Percentiles rank a stretch among this genome's conserved stretches.
phyloP scores from a whole-genome alignment of 1,284 basidiomycete species.

The Agaricales sp. region DNA sequence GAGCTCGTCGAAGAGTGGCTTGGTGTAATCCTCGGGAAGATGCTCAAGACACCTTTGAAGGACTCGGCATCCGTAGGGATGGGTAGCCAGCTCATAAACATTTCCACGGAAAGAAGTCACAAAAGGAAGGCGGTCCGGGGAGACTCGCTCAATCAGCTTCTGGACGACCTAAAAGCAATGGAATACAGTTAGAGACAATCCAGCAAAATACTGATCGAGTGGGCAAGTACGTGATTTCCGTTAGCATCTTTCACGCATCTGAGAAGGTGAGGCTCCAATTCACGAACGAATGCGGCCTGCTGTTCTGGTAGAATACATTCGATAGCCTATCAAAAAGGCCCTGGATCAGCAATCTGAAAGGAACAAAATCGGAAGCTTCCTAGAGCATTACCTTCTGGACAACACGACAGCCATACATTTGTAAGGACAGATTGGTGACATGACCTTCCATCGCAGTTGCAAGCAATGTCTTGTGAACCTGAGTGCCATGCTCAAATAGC shows the following conservation, averaged over 20 bases:
- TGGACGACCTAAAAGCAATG: constrained; percentile 53
- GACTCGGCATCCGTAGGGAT: constrained; percentile 94
- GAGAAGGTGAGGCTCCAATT: constrained; percentile 77
- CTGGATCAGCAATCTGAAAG: constrained; percentile 10
- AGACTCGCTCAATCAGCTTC: constrained; percentile 77
- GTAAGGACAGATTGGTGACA: constrained; percentile 70
- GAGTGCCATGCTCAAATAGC: constrained; percentile 84
- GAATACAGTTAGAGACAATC: not conserved
- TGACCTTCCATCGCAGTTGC: constrained; percentile 74
- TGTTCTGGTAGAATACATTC: constrained; percentile 75
- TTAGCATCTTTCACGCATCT: constrained; percentile 90
- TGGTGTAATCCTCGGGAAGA: constrained; percentile 58
- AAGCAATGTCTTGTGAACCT: constrained; percentile 64
- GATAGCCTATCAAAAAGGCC: too few relatives aligned
- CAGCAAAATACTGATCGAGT: constrained; percentile 7
- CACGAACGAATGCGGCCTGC: constrained; percentile 65
- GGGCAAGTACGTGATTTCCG: constrained; percentile 80
- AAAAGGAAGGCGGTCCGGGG: constrained; percentile 70
- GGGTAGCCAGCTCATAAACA: constrained; percentile 79
- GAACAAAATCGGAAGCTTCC: constrained; percentile 2
- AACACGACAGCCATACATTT: constrained; percentile 96
- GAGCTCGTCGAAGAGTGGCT: constrained; percentile 78
- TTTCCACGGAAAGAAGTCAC: constrained; percentile 73
- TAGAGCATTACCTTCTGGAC: constrained; percentile 61
- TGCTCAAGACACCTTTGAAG: constrained; percentile 90